Base-by-base conservation (phyloP, 306 rosid species). In the Heteromeles arbutifolia region DNA sequence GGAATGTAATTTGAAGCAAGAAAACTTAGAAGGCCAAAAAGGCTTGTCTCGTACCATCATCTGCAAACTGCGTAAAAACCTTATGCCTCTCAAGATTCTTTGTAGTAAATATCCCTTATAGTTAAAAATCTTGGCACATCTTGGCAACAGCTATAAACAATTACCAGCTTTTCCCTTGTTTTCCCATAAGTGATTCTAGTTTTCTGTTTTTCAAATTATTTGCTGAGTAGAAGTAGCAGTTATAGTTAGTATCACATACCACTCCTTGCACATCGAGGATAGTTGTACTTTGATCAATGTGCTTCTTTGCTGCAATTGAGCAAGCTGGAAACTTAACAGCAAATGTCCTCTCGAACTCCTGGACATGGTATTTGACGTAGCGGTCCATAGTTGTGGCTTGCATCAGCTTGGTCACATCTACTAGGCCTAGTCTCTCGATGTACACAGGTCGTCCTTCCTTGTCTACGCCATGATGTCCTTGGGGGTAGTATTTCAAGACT, bases 221-320 rank as follows among this genome's bases (percentile, higher is more conserved):
- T 48, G 21, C 54, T 48, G 21, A 48, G 54, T 0, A 45, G 13
- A 48, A 48, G 54, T 48, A 66, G 70, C 41, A 43, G 70, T 56
- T 62, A 71, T 41, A 79, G 53, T n/a, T 78, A 7, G 41, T 1
- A 67, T 75, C 71, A 80, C 91, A 3, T 90, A 95, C 98, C 92
- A 95, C 92, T 86, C 99, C 99, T 78, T 89, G 91, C 71, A 92
- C 99, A 66, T 95, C 99, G 72, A 95, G 76, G 80, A 95, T 95
- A 73, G 97, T 92, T 75, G 97, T 90, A 79, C 97, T 95, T 81
- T 95, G 97, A 85, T 95, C 99, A 31, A 95, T 92, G 75, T 95
- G 96, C 85, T 76, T 92, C 91, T 85, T 95, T 56, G 92, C 91
- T 70, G 97, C 92, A 76, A 95, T 88, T 12, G 97, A 92, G 81